Percentiles rank a stretch among this genome's conserved stretches.
Evolutionary conservation across 768 basidiomycete species (phyloP).

Genomic region (Paxillus ammoniavirescens): DNA sequence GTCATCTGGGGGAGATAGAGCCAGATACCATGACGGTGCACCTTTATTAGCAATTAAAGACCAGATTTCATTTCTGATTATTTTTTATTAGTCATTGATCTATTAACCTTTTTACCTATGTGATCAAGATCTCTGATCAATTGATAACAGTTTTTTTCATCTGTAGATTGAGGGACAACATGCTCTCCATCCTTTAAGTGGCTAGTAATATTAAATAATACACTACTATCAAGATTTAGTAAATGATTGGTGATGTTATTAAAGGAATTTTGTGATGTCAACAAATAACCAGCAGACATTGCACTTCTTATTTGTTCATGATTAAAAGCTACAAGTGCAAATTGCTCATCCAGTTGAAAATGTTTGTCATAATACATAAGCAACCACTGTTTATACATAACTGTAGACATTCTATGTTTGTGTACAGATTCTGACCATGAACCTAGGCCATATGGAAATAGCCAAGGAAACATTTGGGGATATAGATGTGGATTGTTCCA

Average conservation of each 20-base stretch:
- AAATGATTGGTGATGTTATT: no score
- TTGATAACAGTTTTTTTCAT: conserved; percentile 24
- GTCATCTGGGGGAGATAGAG: conserved; percentile 35
- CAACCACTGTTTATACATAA: conserved; percentile 25
- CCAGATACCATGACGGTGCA: conserved; percentile 37
- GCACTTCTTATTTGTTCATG: conserved; percentile 36
- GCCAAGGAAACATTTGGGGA: conserved; percentile 40
- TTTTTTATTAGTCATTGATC: conserved; percentile 29
- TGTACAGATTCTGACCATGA: conserved; percentile 13
- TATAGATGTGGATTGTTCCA: conserved; percentile 34
- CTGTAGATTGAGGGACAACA: conserved; percentile 2
- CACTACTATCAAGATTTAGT: no score
- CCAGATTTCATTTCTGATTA: conserved; percentile 25
- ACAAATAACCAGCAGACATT: conserved; percentile 7
- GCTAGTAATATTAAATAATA: conserved; percentile 15
- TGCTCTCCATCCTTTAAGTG: no score
- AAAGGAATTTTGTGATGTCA: no score
- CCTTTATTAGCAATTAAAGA: conserved; percentile 16
- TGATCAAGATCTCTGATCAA: conserved; percentile 28
- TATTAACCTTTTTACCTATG: conserved; percentile 22
- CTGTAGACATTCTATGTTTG: conserved; percentile 21
- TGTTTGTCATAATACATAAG: conserved; percentile 41
- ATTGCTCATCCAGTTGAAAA: conserved; percentile 38
- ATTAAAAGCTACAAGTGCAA: conserved; percentile 39
- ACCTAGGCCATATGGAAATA: conserved; percentile 42